phyloP scores from a whole-genome alignment of 2,329 filamentous ascomycete species.

The Pseudogymnoascus sp. region DNA sequence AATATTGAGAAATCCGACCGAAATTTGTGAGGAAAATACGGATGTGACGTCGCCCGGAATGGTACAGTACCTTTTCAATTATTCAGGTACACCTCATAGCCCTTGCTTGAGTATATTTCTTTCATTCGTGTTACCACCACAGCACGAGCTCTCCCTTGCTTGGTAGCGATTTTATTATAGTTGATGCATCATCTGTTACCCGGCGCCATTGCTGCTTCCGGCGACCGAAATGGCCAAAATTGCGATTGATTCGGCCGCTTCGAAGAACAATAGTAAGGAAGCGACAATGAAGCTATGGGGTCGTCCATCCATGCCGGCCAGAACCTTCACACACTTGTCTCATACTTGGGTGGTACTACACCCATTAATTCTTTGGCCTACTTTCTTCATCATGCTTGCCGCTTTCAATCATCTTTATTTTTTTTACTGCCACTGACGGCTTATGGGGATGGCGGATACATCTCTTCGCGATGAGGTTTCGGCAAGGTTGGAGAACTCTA shows the following conservation, averaged over 20 bases:
- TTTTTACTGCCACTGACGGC: background rate
- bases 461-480: background rate
- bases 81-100: background rate
- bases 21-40: background rate
- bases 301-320: background rate
- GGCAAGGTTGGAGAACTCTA: background rate
- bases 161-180: background rate
- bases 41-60: background rate
- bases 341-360: background rate
- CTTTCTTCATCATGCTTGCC: background rate
- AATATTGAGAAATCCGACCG: background rate
- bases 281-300: background rate
- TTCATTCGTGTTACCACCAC: background rate
- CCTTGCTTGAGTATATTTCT: background rate
- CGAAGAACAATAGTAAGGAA: slow-evolving; percentile 1
- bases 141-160: background rate
- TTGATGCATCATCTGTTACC: background rate
- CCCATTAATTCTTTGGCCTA: background rate
- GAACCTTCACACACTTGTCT: background rate
- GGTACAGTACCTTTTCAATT: background rate
- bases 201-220: background rate
- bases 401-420: background rate
- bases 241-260: slow-evolving; percentile 4
- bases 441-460: background rate
- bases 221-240: background rate